Evolutionary conservation across 345 rosid genomes (phyloP).

Genomic region (Citrus glauca): DNA sequence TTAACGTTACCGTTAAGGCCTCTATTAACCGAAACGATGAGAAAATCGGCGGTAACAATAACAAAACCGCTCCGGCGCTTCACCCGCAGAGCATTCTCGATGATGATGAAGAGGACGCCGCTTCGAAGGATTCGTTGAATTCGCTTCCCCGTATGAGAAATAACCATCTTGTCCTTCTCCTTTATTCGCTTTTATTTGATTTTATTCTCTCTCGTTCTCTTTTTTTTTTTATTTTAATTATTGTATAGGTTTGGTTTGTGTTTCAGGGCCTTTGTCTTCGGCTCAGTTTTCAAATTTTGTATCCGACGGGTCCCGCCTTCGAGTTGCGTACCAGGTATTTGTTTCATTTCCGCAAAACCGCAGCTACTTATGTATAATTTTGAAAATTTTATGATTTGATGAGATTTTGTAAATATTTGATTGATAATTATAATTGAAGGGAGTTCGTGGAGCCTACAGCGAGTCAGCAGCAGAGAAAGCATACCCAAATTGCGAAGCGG

Average conservation of each 20-base stretch:
- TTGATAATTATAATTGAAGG: slow-evolving; percentile 36
- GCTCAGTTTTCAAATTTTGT: slow-evolving; percentile 37
- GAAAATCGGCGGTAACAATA: slow-evolving; percentile 5
- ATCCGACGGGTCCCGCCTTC: slow-evolving; percentile 68
- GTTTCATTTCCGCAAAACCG: neutral
- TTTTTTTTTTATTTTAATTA: neutral
- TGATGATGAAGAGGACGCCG: slow-evolving; percentile 20
- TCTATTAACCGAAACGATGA: slow-evolving; percentile 17
- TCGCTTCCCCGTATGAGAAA: slow-evolving; percentile 60
- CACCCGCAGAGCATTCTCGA: slow-evolving; percentile 37
- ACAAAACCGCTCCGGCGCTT: slow-evolving; percentile 27
- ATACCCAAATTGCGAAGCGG: slow-evolving; percentile 91
- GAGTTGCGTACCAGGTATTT: slow-evolving; percentile 95
- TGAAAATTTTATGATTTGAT: neutral
- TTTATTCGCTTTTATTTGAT: neutral
- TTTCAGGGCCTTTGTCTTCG: slow-evolving; percentile 77
- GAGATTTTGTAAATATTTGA: neutral
- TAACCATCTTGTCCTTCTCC: neutral
- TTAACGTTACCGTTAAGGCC: slow-evolving; percentile 20
- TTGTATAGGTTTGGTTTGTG: neutral
- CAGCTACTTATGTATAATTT: neutral
- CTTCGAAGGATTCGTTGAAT: slow-evolving; percentile 28
- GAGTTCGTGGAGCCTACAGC: slow-evolving; percentile 90
- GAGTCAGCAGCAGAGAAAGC: slow-evolving; percentile 97
- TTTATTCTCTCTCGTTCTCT: neutral